These are phyloP conservation scores for Coleophoma crateriformis DNA, from an alignment of 2,329 filamentous ascomycete genomes.

Conservation along the genomic window DNA sequence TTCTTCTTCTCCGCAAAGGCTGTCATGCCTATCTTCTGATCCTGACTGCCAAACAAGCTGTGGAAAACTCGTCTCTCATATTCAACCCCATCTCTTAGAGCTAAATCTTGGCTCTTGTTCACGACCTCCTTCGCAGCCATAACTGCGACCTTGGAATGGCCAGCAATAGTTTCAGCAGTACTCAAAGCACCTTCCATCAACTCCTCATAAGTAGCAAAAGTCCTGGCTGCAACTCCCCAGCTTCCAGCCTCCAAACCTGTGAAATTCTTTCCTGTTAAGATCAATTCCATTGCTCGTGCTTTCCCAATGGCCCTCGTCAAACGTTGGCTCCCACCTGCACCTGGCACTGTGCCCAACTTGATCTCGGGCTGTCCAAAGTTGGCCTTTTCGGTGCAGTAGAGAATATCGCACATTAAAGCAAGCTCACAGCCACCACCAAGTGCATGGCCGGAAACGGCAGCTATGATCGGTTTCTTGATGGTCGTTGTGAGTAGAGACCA, in stretches of 20 bases:
- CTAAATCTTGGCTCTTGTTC: constrained; percentile 94
- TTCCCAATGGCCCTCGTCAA: constrained; percentile 80
- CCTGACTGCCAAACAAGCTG: constrained; percentile 83
- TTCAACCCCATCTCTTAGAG: constrained; percentile 85
- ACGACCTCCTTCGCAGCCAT: constrained; percentile 96
- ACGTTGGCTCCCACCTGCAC: constrained; percentile 85
- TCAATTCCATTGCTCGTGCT: constrained; percentile 84
- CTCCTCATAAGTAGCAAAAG: constrained; percentile 75
- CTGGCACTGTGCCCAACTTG: constrained; percentile 88
- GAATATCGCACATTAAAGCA: constrained; percentile 93
- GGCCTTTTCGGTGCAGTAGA: constrained; percentile 81
- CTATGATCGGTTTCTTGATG: constrained; percentile 91
- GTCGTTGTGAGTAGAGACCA: constrained; percentile 83
- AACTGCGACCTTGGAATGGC: constrained; percentile 80
- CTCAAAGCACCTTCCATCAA: constrained; percentile 75
- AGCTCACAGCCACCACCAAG: constrained; percentile 94
- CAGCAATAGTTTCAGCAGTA: constrained; percentile 84
- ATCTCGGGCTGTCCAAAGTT: constrained; percentile 98
- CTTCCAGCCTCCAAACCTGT: constrained; percentile 76
- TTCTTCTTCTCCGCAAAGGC: constrained; percentile 96
- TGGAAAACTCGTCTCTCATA: constrained; percentile 94
- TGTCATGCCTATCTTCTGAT: constrained; percentile 96
- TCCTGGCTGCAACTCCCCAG: constrained; percentile 84
- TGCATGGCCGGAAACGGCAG: constrained; percentile 90
- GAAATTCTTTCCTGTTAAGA: constrained; percentile 81